Evolutionary conservation across 2,329 filamentous ascomycete species (phyloP), one percentile per base, ranked within the genome.

Genomic region (Ophiocordyceps unilateralis): DNA sequence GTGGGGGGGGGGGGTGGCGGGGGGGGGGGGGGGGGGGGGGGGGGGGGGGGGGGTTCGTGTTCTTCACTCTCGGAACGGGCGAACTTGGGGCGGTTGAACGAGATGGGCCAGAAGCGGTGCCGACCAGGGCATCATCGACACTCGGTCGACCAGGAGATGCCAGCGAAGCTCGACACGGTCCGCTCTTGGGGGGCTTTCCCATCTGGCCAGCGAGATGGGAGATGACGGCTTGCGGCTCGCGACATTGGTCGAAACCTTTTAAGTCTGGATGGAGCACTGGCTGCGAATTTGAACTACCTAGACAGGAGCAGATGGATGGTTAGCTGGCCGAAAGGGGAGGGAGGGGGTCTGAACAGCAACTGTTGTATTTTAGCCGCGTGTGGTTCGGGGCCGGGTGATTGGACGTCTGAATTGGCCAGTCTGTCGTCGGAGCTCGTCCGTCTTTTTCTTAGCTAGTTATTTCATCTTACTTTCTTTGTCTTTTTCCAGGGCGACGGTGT

Each of bases 331-430:
- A 7, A 12, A 21, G 36, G 36, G 36, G 11, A 42, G 40, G 42
- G 10, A 34, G 32, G 48, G 47, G 45, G 47, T 49, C 50, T 49
- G 51, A 59, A 55, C 50, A 54, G 53, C 53, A 55, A 54, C 53
- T 59, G 54, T 58, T 63, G 58, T 62, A 63, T 61, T 62, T 60
- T 62, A 62, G 54, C 53, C 49, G 52, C 48, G 53, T 53, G 53
- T 53, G 54, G 52, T 50, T 53, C 32, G 55, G 55, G 56, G 53
- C 52, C 47, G 48, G 49, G 51, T 56, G 51, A 49, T 46, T 55
- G 50, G 51, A 57, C 50, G 55, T 58, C 55, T 58, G 55, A 50
- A 46, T 51, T 51, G 48, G 48, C 47, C 49, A 51, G 48, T 46
- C 51, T 50, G 51, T 49, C 48, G 52, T 55, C 51, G 49, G 52